Base-by-base conservation (phyloP, 805 yeast species). In the Yarrowia sp. region DNA sequence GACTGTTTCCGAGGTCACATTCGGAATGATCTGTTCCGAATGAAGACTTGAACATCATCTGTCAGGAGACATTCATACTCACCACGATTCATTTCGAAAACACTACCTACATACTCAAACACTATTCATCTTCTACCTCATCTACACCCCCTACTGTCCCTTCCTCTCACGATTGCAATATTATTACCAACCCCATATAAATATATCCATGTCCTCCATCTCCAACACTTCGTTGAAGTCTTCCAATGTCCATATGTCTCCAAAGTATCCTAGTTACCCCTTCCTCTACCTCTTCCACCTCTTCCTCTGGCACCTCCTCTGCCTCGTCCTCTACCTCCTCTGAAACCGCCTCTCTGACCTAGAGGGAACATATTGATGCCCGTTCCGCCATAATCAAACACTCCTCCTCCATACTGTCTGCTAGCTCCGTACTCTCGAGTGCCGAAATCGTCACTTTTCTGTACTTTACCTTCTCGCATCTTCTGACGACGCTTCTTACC, bases 391-490 rank as follows among this genome's bases (percentile, higher is more conserved):
- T 48, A 63, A 1, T 48, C 56, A 22, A 49, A 63, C 19, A 49
- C 40, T 1, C 49, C 69, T 42, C 49, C 56, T 35, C 70, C 65
- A 32, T 52, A 45, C 45, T 59, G 52, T 5, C 59, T 19, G 35
- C 70, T 53, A 22, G 53, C 66, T 22, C 66, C 70, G 35, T 50
- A 68, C 26, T 50, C 43, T 22, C 58, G 42, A 8, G 55, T 45
- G 14, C 49, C 52, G 15, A 64, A 48, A 15, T 64, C 56, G 55
- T 61, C 63, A 3, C 45, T 61, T 19, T 43, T 64, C 32, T 42
- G 42, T 12, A 48, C 50, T 15, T 50, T 67, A n/a, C 67, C 45
- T 22, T 68, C 69, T 2, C 70, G 36, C 68, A 35, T 42, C 52
- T 32, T 26, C 38, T 8, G 41, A 10, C 67, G 69, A 1, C 64